Evolutionary conservation across 495 filamentous ascomycete genomes (phyloP).

Genomic region (Hypoxylon trugodes): DNA sequence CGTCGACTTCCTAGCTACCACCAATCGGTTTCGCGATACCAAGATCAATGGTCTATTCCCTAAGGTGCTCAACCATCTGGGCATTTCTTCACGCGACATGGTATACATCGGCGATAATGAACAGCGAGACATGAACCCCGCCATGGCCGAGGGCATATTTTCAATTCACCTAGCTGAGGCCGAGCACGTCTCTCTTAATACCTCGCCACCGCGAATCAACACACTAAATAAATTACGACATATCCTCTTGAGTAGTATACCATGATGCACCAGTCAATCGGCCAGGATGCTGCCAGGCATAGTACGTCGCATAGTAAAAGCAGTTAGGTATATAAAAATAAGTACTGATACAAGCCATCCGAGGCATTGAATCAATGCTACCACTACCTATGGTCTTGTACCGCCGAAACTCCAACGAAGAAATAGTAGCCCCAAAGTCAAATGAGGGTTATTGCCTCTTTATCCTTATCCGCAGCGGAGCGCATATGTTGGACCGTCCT

Average conservation of each 20-base stretch:
- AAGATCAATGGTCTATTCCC: conserved; percentile 51
- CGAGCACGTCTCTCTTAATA: not conserved
- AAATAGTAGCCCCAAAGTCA: no score
- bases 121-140: conserved; percentile 44
- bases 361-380: no score
- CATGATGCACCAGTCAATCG: no score
- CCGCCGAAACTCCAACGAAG: no score
- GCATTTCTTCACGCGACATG: conserved; percentile 40
- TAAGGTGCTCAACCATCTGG: conserved; percentile 40
- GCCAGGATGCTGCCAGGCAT: no score
- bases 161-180: conserved; percentile 15
- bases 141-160: conserved; percentile 25
- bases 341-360: no score
- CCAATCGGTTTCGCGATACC: conserved; percentile 39
- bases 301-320: no score
- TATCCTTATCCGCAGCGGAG: no score
- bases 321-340: no score
- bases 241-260: conserved; percentile 9
- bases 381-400: no score
- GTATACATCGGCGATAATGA: conserved; percentile 49
- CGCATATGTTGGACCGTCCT: no score
- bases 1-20: conserved; percentile 51
- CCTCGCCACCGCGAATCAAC: conserved; percentile 12
- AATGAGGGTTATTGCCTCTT: no score
- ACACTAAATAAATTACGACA: conserved; percentile 6